Percentiles rank a stretch among this genome's conserved stretches.
Conservation (phyloP, 495 filamentous ascomycete genomes). For the Geoglossum glabrum region DNA sequence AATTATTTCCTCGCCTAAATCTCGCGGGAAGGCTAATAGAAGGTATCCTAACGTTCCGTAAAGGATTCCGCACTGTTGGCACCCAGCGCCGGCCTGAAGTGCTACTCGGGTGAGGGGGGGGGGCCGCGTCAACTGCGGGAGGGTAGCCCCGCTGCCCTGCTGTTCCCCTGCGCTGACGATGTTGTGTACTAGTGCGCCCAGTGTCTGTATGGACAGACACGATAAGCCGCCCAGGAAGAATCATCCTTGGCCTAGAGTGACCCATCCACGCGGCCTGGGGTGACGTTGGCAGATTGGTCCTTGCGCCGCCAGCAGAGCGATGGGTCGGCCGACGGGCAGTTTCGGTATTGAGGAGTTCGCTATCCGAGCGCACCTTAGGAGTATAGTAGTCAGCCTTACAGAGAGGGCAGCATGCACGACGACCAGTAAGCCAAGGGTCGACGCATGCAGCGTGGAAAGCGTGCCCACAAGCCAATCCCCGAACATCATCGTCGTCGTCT, state of each 20-base stretch:
- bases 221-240: background rate
- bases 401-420: conserved; percentile 85
- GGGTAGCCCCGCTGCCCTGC: background rate
- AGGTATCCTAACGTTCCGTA: background rate
- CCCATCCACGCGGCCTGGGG: background rate
- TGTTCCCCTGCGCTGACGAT: background rate
- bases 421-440: conserved; percentile 86
- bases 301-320: background rate
- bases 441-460: conserved; percentile 90
- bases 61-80: background rate
- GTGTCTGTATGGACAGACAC: background rate
- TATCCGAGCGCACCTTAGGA: conserved; percentile 56
- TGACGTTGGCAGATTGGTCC: background rate
- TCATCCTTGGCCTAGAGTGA: background rate
- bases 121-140: background rate
- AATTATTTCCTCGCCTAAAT: background rate
- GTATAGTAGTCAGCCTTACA: conserved; percentile 96
- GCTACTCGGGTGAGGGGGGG: background rate
- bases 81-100: background rate
- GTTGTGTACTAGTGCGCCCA: background rate
- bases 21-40: background rate
- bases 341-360: conserved; percentile 13
- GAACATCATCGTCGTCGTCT: conserved; percentile 88
- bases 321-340: background rate
- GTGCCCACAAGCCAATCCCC: conserved; percentile 83